Percentiles rank a stretch among this genome's conserved stretches.
These are phyloP conservation scores for Carex kokanica DNA, from an alignment of 176 grass and related monocot genomes.

Conservation along the genomic window DNA sequence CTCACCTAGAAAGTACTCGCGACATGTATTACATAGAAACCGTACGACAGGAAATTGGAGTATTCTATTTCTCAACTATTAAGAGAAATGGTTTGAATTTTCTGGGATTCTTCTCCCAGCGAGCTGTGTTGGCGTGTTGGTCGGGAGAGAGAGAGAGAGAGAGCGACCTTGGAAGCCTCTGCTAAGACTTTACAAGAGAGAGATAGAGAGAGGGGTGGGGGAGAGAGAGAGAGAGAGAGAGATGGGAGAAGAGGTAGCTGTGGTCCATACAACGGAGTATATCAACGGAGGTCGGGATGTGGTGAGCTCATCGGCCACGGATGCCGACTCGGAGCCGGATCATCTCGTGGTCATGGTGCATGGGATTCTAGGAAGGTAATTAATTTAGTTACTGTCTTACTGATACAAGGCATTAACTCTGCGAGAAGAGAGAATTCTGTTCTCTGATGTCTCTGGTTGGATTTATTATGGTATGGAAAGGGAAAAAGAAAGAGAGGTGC, in stretches of 20 bases:
- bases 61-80: background rate
- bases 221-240: background rate
- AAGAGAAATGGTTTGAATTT: conserved; percentile 27
- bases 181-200: too few species aligned
- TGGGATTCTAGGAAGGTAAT: conserved; percentile 70
- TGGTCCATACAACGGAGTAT: conserved; percentile 8
- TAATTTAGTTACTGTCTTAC: background rate
- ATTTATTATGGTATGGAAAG: background rate
- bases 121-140: conserved; percentile 12
- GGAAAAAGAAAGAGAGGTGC: background rate
- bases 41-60: background rate
- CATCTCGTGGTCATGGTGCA: conserved; percentile 77
- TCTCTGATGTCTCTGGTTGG: background rate
- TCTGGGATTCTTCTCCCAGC: background rate
- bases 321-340: conserved; percentile 30
- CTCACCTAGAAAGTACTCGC: background rate
- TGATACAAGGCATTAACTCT: background rate
- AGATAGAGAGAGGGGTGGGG: too few species aligned
- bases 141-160: background rate
- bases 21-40: background rate
- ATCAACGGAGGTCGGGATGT: background rate
- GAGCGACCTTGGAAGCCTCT: too few species aligned
- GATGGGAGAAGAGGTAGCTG: conserved; percentile 25
- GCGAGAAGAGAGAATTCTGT: background rate
- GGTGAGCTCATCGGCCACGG: conserved; percentile 3